These are phyloP conservation scores for Rhodotorula mucilaginosa DNA, from an alignment of 1,284 basidiomycete genomes.

Conservation along the genomic window DNA sequence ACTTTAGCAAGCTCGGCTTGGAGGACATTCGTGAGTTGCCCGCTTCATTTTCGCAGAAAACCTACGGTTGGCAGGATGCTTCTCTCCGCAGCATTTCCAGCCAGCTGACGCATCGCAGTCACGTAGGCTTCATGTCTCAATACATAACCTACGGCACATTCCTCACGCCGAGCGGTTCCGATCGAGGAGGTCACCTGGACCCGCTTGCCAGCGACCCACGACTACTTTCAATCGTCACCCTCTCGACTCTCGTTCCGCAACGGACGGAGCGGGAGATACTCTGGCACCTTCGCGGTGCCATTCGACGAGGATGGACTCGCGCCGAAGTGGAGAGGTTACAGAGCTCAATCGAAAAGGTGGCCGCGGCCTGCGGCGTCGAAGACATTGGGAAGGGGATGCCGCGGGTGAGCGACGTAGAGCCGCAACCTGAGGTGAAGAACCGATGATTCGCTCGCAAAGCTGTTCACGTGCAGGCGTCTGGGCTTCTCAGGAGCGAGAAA, in stretches of 20 bases:
- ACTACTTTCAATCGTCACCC: constrained; percentile 33
- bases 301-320: constrained; percentile 28
- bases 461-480: too few species aligned
- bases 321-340: constrained; percentile 34
- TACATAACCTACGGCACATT: constrained; percentile 35
- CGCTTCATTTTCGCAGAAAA: too few species aligned
- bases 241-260: constrained; percentile 32
- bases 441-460: too few species aligned
- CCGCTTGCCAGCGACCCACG: constrained; percentile 22
- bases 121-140: constrained; percentile 19
- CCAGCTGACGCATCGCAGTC: neutral
- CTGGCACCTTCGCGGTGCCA: constrained; percentile 36
- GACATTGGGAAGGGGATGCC: constrained; percentile 19
- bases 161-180: constrained; percentile 19
- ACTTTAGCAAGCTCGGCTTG: constrained; percentile 1
- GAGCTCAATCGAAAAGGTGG: constrained; percentile 17
- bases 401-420: constrained; percentile 20
- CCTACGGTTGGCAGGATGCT: neutral
- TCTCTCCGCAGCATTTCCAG: neutral
- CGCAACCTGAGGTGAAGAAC: constrained; percentile 10
- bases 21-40: constrained; percentile 10
- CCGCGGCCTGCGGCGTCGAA: constrained; percentile 18
- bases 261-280: constrained; percentile 29
- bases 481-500: too few species aligned
- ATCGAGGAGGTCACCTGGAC: constrained; percentile 2